phyloP scores from a whole-genome alignment of 805 yeast genomes.

The Priceomyces carsonii region DNA sequence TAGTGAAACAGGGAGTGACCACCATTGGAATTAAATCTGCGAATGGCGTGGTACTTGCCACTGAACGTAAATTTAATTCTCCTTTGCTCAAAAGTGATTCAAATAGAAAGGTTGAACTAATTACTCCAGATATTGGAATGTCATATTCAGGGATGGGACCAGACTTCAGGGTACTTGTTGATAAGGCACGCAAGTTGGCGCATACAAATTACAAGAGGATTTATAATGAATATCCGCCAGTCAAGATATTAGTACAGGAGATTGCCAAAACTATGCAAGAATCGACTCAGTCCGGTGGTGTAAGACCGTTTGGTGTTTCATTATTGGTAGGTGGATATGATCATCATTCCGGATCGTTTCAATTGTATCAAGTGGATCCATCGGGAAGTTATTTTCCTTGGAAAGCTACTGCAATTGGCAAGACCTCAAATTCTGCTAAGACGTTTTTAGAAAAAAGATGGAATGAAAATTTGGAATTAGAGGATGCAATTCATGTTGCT shows the following conservation, averaged over 20 bases:
- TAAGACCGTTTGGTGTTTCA: constrained; percentile 98
- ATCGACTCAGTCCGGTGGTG: constrained; percentile 98
- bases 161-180: constrained; percentile 91
- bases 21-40: constrained; percentile 92
- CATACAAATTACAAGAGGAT: constrained; percentile 91
- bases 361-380: constrained; percentile 96
- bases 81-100: constrained; percentile 73
- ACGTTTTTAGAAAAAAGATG: constrained; percentile 97
- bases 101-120: constrained; percentile 71
- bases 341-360: constrained; percentile 64
- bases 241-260: constrained; percentile 88
- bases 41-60: constrained; percentile 94
- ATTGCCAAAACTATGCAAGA: constrained; percentile 97
- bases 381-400: constrained; percentile 98
- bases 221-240: constrained; percentile 97
- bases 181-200: constrained; percentile 89
- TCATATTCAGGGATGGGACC: constrained; percentile 99
- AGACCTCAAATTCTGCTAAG: constrained; percentile 94
- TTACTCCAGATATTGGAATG: constrained; percentile 96
- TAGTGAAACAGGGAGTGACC: constrained; percentile 97
- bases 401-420: constrained; percentile 99
- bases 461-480: constrained; percentile 95
- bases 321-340: constrained; percentile 93
- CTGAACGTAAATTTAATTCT: constrained; percentile 88
- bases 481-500: constrained; percentile 97